Conservation (phyloP, 805 yeast genomes). For the Yarrowia divulgata region DNA sequence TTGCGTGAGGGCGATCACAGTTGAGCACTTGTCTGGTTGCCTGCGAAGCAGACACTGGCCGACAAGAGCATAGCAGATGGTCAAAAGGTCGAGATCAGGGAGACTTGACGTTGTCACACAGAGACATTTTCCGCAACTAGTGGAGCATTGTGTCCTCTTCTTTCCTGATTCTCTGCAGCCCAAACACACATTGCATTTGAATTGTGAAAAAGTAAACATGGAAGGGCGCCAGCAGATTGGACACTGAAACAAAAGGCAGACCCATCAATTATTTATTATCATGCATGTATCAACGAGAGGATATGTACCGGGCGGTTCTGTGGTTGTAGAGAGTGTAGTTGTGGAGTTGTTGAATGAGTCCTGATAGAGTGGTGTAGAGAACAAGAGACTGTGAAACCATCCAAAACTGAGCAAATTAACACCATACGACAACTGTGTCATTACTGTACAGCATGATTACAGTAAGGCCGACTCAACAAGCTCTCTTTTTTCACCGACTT, state of each 20-base stretch:
- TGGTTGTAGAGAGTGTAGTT: background rate
- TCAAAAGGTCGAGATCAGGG: no score
- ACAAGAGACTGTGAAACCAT: no score
- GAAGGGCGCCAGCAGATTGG: slow-evolving; percentile 23
- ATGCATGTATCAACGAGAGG: slow-evolving; percentile 15
- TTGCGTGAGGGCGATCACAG: background rate
- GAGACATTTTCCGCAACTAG: background rate
- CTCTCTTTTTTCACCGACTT: no score
- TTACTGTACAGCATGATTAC: no score
- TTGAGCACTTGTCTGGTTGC: no score
- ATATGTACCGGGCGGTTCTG: background rate
- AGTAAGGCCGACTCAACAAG: no score
- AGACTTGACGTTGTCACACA: background rate
- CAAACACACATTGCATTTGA: slow-evolving; percentile 31
- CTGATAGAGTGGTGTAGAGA: no score
- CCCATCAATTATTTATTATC: slow-evolving; percentile 24
- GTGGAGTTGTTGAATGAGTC: no score
- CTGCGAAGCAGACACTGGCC: no score
- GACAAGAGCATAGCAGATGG: no score
- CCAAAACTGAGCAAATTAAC: no score
- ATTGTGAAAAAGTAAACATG: slow-evolving; percentile 28
- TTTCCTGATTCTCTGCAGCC: slow-evolving; percentile 12
- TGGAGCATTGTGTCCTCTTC: slow-evolving; percentile 1
- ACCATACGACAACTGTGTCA: no score
- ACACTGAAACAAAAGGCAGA: slow-evolving; percentile 6